These are phyloP conservation scores for Neurospora sp. DNA, from an alignment of 2,329 filamentous ascomycete genomes.

Conservation along the genomic window DNA sequence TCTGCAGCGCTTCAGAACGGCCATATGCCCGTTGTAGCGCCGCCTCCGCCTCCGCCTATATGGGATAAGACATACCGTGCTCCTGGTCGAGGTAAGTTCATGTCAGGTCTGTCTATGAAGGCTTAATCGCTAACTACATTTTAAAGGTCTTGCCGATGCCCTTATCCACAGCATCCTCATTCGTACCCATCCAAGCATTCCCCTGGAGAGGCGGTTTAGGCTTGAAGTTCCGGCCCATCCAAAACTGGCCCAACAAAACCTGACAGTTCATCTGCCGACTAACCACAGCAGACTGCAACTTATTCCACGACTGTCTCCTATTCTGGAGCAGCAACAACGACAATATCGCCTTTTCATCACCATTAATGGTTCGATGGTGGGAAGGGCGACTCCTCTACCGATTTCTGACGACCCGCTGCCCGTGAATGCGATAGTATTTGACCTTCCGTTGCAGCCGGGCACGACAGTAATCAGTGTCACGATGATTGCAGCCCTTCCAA, in stretches of 20 bases:
- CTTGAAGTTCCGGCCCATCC: conserved; percentile 56
- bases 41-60: conserved; percentile 23
- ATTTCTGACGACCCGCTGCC: conserved; percentile 44
- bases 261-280: conserved; percentile 59
- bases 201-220: conserved; percentile 49
- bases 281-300: conserved; percentile 64
- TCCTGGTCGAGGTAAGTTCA: conserved; percentile 32
- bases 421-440: conserved; percentile 58
- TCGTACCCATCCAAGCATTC: conserved; percentile 57
- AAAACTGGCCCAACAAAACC: conserved; percentile 57
- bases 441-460: conserved; percentile 59
- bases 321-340: conserved; percentile 47
- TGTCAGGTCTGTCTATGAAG: not conserved
- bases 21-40: conserved; percentile 17
- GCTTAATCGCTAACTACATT: conserved; percentile 15
- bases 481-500: conserved; percentile 60
- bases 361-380: conserved; percentile 56
- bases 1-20: conserved; percentile 28
- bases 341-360: conserved; percentile 70
- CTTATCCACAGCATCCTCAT: conserved; percentile 58
- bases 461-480: conserved; percentile 73
- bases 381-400: conserved; percentile 31
- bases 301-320: conserved; percentile 50
- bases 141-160: conserved; percentile 44
- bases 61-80: conserved; percentile 27